phyloP scores from a whole-genome alignment of 768 basidiomycete genomes.

The Kwoniella pini region DNA sequence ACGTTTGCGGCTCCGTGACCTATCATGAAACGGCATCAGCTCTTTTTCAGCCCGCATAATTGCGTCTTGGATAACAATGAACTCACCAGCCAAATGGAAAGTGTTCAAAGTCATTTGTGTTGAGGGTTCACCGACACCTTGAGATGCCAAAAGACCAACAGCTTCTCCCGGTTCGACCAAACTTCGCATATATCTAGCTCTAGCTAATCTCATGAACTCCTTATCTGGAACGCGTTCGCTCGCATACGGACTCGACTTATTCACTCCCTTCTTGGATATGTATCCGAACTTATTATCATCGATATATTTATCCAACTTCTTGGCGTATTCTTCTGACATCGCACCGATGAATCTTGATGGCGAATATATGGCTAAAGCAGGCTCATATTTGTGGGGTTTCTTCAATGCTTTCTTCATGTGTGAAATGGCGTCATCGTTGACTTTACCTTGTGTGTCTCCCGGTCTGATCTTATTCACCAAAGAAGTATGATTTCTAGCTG shows the following conservation, averaged over 20 bases:
- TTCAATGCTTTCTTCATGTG: slow-evolving; percentile 93
- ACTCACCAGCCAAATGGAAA: slow-evolving; percentile 96
- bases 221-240: slow-evolving; percentile 50
- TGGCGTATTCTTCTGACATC: slow-evolving; percentile 88
- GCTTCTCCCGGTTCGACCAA: slow-evolving; percentile 97
- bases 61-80: neutral
- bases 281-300: slow-evolving; percentile 68
- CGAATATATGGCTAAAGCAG: slow-evolving; percentile 71
- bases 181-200: slow-evolving; percentile 88
- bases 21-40: slow-evolving; percentile 45
- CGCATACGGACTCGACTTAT: slow-evolving; percentile 51
- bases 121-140: slow-evolving; percentile 97
- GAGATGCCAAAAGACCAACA: slow-evolving; percentile 94
- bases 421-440: slow-evolving; percentile 64
- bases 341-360: slow-evolving; percentile 81
- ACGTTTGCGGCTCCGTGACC: slow-evolving; percentile 99
- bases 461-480: slow-evolving; percentile 72
- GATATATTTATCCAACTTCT: slow-evolving; percentile 74
- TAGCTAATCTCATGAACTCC: slow-evolving; percentile 77
- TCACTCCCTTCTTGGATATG: slow-evolving; percentile 54
- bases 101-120: slow-evolving; percentile 99
- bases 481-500: slow-evolving; percentile 78
- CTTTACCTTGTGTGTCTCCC: slow-evolving; percentile 60
- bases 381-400: slow-evolving; percentile 68
- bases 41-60: no score